Conservation (phyloP, 106 monocot species). For the Dioscorea dumetorum region DNA sequence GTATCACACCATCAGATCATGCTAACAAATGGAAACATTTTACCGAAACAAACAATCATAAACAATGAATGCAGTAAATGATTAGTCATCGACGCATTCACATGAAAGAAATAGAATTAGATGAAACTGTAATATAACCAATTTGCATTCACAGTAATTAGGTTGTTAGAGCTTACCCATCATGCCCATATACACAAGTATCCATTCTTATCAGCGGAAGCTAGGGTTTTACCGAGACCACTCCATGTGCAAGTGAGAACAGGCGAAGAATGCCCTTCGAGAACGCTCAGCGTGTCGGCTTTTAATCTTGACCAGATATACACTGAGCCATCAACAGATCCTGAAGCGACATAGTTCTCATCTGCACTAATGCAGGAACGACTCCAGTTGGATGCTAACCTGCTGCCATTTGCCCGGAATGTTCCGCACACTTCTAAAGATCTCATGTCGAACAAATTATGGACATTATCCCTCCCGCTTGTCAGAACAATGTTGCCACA, state of each 20-base stretch:
- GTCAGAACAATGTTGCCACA: slow-evolving; percentile 63
- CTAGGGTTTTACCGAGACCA: slow-evolving; percentile 45
- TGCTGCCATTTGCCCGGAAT: slow-evolving; percentile 47
- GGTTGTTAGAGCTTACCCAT: background rate
- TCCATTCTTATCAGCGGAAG: slow-evolving; percentile 77
- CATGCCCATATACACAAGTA: slow-evolving; percentile 76
- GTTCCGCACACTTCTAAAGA: slow-evolving; percentile 70
- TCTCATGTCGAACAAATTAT: slow-evolving; percentile 80
- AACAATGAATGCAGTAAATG: no score
- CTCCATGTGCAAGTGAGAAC: slow-evolving; percentile 77
- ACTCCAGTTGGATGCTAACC: slow-evolving; percentile 73
- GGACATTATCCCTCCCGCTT: slow-evolving; percentile 84
- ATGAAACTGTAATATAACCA: no score
- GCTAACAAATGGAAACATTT: no score
- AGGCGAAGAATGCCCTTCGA: slow-evolving; percentile 59
- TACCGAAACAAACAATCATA: no score
- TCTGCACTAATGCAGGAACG: slow-evolving; percentile 79
- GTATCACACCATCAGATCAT: no score
- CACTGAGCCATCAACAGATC: slow-evolving; percentile 71
- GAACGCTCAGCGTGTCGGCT: slow-evolving; percentile 21
- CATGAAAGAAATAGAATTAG: no score
- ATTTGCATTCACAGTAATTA: no score
- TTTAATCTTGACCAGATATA: slow-evolving; percentile 73
- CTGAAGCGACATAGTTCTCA: slow-evolving; percentile 63
- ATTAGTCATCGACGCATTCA: no score